Conservation (phyloP, 75 land plant genomes). For the Ceratopteris richardii region DNA sequence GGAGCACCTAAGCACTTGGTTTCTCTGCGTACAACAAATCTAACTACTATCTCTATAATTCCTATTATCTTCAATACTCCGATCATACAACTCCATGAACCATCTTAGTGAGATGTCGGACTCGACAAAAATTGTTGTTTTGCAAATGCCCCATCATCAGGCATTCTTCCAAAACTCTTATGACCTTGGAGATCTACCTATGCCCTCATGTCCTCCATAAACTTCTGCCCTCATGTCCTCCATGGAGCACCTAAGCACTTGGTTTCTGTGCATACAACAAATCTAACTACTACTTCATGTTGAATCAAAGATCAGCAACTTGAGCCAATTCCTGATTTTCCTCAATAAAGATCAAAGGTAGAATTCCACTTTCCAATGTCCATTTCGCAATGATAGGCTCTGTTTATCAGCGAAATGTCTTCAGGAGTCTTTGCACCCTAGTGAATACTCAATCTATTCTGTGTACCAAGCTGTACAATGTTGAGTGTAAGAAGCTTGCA, state of each 20-base stretch:
- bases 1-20: slow-evolving; percentile 38
- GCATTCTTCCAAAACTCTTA: not conserved
- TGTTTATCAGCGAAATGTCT: slow-evolving; percentile 17
- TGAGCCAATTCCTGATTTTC: slow-evolving; percentile 32
- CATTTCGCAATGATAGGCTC: not conserved
- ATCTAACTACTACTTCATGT: slow-evolving; percentile 47
- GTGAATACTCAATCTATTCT: slow-evolving; percentile 38
- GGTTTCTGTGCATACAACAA: slow-evolving; percentile 51
- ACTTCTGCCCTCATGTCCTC: too few relatives aligned
- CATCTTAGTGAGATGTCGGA: too few relatives aligned
- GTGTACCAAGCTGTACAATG: slow-evolving; percentile 43
- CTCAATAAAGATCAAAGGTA: not conserved
- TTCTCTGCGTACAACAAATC: slow-evolving; percentile 65
- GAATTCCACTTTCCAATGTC: not conserved
- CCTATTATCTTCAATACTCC: not conserved
- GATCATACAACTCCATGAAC: not conserved
- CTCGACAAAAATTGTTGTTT: slow-evolving; percentile 2
- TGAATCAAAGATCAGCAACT: slow-evolving; percentile 28
- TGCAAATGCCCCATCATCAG: not conserved
- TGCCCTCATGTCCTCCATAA: slow-evolving; percentile 56
- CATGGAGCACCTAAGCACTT: slow-evolving; percentile 40
- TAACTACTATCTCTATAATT: too few relatives aligned
- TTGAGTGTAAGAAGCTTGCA: slow-evolving; percentile 53
- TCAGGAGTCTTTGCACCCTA: slow-evolving; percentile 70
- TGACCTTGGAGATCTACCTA: slow-evolving; percentile 13